Evolutionary conservation across 306 rosid genomes (phyloP).

Genomic region (Rosa multiflora): DNA sequence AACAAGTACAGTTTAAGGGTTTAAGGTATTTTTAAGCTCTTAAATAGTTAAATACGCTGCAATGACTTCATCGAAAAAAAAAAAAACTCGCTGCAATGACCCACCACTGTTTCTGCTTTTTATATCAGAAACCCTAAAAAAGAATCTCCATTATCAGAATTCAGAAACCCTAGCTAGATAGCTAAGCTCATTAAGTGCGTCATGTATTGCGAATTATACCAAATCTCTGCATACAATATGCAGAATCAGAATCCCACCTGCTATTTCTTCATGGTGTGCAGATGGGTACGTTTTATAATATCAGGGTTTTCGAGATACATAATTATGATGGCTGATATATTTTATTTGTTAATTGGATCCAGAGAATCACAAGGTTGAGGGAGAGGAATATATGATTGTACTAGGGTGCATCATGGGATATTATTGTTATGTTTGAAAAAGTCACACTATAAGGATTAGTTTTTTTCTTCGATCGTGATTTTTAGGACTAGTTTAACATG

Average conservation of each 20-base stretch:
- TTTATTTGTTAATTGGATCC: slow-evolving; percentile 29
- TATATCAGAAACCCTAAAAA: not conserved
- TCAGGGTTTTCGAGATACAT: not conserved
- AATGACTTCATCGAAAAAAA: too few relatives aligned
- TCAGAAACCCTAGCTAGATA: not conserved
- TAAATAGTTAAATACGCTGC: too few relatives aligned
- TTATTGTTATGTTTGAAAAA: not conserved
- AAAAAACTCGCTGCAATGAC: not conserved
- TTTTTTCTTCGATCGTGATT: not conserved
- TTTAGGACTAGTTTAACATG: slow-evolving; percentile 19
- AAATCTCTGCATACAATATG: not conserved
- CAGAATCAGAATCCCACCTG: slow-evolving; percentile 50
- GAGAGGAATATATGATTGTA: slow-evolving; percentile 27
- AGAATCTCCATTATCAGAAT: not conserved
- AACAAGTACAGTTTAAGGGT: not conserved
- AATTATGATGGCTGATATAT: slow-evolving; percentile 20
- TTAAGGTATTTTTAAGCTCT: not conserved
- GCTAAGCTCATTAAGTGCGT: not conserved
- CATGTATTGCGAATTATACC: not conserved
- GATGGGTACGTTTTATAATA: slow-evolving; percentile 10
- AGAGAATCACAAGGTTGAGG: slow-evolving; percentile 29
- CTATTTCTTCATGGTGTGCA: slow-evolving; percentile 35
- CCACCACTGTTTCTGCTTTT: not conserved
- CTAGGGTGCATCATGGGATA: slow-evolving; percentile 23
- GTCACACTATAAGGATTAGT: not conserved